Evolutionary conservation across 768 basidiomycete species (phyloP).

Genomic region (Tulasnella sp.): DNA sequence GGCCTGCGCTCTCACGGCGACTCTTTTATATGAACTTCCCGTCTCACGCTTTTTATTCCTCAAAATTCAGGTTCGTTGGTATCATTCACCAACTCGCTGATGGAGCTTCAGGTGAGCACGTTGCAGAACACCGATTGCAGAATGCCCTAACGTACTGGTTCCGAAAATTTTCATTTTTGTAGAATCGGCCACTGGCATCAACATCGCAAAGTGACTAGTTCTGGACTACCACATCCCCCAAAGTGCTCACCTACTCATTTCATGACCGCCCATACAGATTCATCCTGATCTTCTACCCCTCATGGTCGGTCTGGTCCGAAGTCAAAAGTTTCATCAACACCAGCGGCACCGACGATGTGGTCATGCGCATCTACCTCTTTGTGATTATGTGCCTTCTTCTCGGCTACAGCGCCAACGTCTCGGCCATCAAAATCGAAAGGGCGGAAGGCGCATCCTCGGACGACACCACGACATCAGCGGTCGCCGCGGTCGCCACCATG

Average conservation of each 20-base stretch:
- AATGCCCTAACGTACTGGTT: neutral
- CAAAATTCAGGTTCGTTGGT: neutral
- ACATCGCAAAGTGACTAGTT: neutral
- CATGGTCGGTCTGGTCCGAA: conserved; percentile 13
- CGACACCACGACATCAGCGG: neutral
- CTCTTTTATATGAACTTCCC: neutral
- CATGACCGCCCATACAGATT: neutral
- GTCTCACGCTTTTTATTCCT: neutral
- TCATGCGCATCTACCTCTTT: conserved; percentile 11
- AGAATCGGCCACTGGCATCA: neutral
- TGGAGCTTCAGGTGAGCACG: no score
- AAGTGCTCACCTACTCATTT: neutral
- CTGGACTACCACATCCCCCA: neutral
- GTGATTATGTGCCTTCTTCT: conserved; percentile 6
- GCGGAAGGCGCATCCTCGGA: neutral
- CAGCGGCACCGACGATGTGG: conserved; percentile 14
- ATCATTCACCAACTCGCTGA: no score
- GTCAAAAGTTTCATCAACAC: conserved; percentile 12
- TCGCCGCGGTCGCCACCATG: neutral
- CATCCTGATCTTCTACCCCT: conserved; percentile 13
- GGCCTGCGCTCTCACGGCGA: neutral
- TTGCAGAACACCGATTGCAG: no score
- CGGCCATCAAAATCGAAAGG: conserved; percentile 1
- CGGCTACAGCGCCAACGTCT: conserved; percentile 9
- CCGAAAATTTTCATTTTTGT: neutral